These are phyloP conservation scores for Nadsonia starkeyi-henricii DNA, from an alignment of 1,139 yeast species.

Conservation along the genomic window DNA sequence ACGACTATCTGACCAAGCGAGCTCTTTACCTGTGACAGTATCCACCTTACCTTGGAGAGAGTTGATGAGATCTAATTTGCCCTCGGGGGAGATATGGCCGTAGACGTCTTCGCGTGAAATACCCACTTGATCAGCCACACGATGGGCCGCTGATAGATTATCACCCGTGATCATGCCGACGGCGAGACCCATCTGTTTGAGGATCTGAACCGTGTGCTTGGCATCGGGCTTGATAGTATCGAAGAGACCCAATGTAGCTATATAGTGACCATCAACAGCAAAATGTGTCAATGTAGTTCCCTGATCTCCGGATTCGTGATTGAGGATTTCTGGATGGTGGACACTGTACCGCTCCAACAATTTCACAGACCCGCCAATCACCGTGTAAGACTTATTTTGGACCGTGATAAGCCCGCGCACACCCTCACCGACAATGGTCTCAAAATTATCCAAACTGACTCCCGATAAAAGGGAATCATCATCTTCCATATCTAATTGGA, in stretches of 20 bases:
- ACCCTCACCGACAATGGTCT: constrained; percentile 59
- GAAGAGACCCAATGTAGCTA: constrained; percentile 52
- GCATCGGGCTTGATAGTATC: constrained; percentile 67
- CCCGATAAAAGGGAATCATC: neutral
- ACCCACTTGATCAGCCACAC: constrained; percentile 54
- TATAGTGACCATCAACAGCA: constrained; percentile 38
- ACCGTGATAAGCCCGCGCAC: constrained; percentile 34
- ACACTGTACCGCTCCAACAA: constrained; percentile 14
- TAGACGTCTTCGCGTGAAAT: constrained; percentile 51
- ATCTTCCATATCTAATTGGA: constrained; percentile 10
- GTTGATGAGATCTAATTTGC: constrained; percentile 56
- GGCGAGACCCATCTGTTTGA: constrained; percentile 40
- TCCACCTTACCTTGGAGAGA: constrained; percentile 32
- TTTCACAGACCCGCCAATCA: constrained; percentile 45
- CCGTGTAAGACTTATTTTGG: constrained; percentile 17
- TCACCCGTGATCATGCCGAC: constrained; percentile 96
- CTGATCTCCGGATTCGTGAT: constrained; percentile 2
- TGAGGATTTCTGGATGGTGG: neutral
- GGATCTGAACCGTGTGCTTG: constrained; percentile 39
- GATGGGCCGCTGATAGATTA: constrained; percentile 43
- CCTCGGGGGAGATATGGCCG: constrained; percentile 65
- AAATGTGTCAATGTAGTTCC: constrained; percentile 25
- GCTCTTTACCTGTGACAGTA: constrained; percentile 1
- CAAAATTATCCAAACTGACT: constrained; percentile 27
- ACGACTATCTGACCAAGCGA: constrained; percentile 9